Evolutionary conservation across 78 protist genomes (phyloP).

Genomic region (Protostelium mycophagum): DNA sequence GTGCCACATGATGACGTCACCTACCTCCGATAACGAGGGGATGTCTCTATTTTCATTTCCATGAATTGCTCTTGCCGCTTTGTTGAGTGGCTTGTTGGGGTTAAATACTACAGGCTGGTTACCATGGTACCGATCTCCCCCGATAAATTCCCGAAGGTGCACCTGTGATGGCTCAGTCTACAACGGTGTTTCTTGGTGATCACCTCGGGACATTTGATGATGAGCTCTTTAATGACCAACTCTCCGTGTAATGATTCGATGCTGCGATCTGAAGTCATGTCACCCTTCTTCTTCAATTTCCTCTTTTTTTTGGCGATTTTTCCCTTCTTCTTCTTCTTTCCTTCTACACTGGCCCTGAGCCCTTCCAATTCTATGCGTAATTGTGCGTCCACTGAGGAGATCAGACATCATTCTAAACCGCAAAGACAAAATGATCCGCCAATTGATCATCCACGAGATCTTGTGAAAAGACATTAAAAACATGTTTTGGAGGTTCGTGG

Average conservation of each 20-base stretch:
- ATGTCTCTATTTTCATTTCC: background rate
- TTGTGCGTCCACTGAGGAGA: background rate
- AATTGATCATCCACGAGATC: too few relatives aligned
- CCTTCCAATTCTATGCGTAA: background rate
- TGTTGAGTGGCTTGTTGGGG: background rate
- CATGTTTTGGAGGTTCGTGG: too few relatives aligned
- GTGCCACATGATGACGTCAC: too few relatives aligned
- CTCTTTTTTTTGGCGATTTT: background rate
- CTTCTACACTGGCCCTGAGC: background rate
- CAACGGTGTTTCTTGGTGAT: background rate
- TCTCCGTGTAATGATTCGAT: background rate
- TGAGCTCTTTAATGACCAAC: background rate
- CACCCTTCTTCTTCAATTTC: background rate
- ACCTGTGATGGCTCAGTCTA: background rate
- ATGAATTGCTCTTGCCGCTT: background rate
- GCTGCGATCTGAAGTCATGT: background rate
- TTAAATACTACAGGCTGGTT: background rate
- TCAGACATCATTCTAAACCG: background rate
- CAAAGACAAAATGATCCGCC: too few relatives aligned
- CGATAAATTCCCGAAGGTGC: background rate
- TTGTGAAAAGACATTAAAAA: too few relatives aligned
- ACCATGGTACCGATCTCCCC: background rate
- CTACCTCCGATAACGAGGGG: background rate
- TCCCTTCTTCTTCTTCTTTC: background rate
- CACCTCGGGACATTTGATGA: background rate